Base-by-base conservation (phyloP, 2,329 filamentous ascomycete genomes). In the Pseudogymnoascus sp. region DNA sequence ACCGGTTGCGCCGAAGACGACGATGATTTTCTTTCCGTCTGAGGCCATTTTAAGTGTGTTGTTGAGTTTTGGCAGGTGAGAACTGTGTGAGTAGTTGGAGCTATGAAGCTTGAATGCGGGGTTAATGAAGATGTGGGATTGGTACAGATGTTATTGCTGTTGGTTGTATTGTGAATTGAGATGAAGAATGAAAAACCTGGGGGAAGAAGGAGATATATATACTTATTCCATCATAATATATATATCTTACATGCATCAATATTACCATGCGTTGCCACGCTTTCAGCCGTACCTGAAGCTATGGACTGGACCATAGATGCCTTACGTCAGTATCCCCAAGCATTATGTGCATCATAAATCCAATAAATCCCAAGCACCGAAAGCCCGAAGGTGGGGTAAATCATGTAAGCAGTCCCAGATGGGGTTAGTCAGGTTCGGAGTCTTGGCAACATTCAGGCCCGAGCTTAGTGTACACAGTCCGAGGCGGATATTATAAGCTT, bases 1-100 rank as follows among this genome's bases (percentile, higher is more conserved):
- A 40, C 78, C 80, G 7, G 80, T 82, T 23, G 77, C 79, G 12
- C 80, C 79, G 59, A 81, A 72, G 4, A 82, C 76, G 21, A 76
- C 76, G 42, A 81, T 69, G 61, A 80, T 68, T 63, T 79, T 76
- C 65, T 73, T 73, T 31, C 59, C 34, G 12, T 36, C 29, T 21
- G 59, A 61, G 12, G 47, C 47, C 47, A 54, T 54, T 54, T 16
- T 31, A 31, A 12, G 10, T 54, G 14, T 51, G 45, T 29, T 18
- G 23, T 51, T 51, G 45, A 29, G 23, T 51, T 29, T 45, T 29
- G 23, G 45, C 8, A 14, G 23, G 45, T 51, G 23, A 51, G 23
- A 29, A 16, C 23, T 51, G 47, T 31, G 47, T 54, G 47, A 54
- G 12, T 31, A 54, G 26, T 18, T 54, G 12, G 8, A 54, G 47